Base-by-base conservation (phyloP, 495 filamentous ascomycete genomes). In the Poronia punctata region DNA sequence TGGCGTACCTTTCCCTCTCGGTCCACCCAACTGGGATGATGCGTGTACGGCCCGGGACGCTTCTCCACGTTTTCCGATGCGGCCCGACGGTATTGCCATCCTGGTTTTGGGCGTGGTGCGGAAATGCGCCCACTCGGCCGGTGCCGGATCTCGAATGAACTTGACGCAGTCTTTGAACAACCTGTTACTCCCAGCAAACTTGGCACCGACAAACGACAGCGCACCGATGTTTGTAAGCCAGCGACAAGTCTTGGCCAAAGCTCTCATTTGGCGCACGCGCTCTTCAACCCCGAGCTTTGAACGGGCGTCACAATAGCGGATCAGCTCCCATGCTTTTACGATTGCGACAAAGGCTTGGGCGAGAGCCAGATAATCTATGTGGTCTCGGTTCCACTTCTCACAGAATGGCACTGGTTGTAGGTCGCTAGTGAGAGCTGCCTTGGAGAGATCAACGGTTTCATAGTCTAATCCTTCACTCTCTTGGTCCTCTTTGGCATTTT, bases 121-220 rank as follows among this genome's bases (percentile, higher is more conserved):
- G 36, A 82, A 77, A 40, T 69, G 65, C 14, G 75, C 66, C 57
- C 78, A 67, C 48, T 93, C 86, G 8, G 74, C 70, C 10, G 72
- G 60, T 4, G 71, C 76, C 10, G 84, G 84, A n/a, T 86, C 82
- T 14, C 86, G 75, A 15, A 89, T 43, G 24, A 86, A 82, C 58
- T 82, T 80, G 23, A 93, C 66, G 45, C 86, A 89, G 46, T 74
- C 67, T 32, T 71, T 71, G 56, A 66, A 72, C 23, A 74, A 53
- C 31, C 65, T 69, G 40, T 59, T 61, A 10, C 56, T 54, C 23
- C 57, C 58, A 3, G 62, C 50, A 20, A 69, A 65, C 12, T 68
- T 65, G 1, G 84, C 88, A 38, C 68, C 75, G 12, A 88, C 80
- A 26, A 83, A 79, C 40, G 75, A 75, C 22, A 89, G 48, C 22